Percentiles rank a stretch among this genome's conserved stretches.
phyloP scores from a whole-genome alignment of 768 basidiomycete genomes.

The Saitozyma podzolica region DNA sequence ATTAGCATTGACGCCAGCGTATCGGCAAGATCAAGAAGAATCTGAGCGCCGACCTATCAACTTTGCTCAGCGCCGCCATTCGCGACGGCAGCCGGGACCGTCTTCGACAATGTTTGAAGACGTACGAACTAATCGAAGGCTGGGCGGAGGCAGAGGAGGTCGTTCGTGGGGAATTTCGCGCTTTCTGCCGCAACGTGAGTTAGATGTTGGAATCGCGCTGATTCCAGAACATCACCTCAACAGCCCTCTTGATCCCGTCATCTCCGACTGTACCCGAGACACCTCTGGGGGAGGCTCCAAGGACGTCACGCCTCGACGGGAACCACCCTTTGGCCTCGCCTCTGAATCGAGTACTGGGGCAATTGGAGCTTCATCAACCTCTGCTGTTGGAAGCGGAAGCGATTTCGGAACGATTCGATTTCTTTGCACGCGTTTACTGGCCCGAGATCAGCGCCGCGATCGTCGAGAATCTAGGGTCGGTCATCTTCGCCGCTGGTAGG shows the following conservation, averaged over 20 bases:
- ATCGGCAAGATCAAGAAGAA: slow-evolving; percentile 81
- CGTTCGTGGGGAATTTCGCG: slow-evolving; percentile 10
- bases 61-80: slow-evolving; percentile 70
- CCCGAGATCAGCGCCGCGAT: slow-evolving; percentile 76
- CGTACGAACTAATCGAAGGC: slow-evolving; percentile 62
- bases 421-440: slow-evolving; percentile 87
- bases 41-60: slow-evolving; percentile 80
- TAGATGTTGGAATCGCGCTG: not conserved
- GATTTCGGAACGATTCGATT: slow-evolving; percentile 66
- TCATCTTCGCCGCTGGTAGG: slow-evolving; percentile 86
- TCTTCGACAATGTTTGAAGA: slow-evolving; percentile 43
- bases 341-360: slow-evolving; percentile 70
- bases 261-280: slow-evolving; percentile 72
- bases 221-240: slow-evolving; percentile 69
- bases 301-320: slow-evolving; percentile 49
- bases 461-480: slow-evolving; percentile 76
- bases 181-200: slow-evolving; percentile 67
- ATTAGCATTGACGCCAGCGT: slow-evolving; percentile 58
- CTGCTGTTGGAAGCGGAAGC: slow-evolving; percentile 75
- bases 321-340: slow-evolving; percentile 71
- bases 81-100: slow-evolving; percentile 18
- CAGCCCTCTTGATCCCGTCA: slow-evolving; percentile 60
- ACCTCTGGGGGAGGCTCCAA: slow-evolving; percentile 48
- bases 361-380: slow-evolving; percentile 60
- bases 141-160: slow-evolving; percentile 90